A percentile compares a stretch with the other conserved stretches of the same genome.
phyloP scores from a whole-genome alignment of 73 alveolate genomes.

The Uronychia binucleata region DNA sequence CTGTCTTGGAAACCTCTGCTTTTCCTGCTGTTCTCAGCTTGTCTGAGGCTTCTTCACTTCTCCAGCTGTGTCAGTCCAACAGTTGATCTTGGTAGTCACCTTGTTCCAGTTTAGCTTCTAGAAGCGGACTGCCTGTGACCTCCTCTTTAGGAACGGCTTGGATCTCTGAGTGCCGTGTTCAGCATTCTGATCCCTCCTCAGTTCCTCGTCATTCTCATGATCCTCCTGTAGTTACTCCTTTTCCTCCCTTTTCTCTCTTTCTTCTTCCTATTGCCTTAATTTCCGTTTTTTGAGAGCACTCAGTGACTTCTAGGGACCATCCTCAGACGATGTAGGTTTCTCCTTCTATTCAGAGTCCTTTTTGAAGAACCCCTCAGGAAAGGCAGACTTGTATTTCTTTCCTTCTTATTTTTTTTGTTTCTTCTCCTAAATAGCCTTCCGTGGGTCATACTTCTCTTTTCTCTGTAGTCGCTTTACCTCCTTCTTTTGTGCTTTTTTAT shows the following conservation, averaged over 20 bases:
- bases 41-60: neutral
- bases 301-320: too few relatives aligned
- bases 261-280: too few relatives aligned
- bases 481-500: too few relatives aligned
- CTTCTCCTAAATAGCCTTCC: too few relatives aligned
- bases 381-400: constrained; percentile 5
- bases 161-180: neutral
- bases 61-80: neutral
- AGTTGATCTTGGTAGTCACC: neutral
- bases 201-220: neutral
- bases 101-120: neutral
- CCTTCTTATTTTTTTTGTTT: too few relatives aligned
- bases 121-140: constrained; percentile 5
- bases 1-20: too few relatives aligned
- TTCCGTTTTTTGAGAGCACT: too few relatives aligned
- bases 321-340: too few relatives aligned
- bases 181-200: neutral
- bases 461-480: constrained; percentile 3
- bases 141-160: constrained; percentile 20
- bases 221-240: neutral
- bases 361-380: constrained; percentile 22
- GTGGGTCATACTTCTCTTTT: constrained; percentile 12
- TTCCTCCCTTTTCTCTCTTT: too few relatives aligned
- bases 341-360: constrained; percentile 1
- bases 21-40: too few relatives aligned